Evolutionary conservation across 495 filamentous ascomycete species (phyloP).

Genomic region (Sphaerosporella brunnea): DNA sequence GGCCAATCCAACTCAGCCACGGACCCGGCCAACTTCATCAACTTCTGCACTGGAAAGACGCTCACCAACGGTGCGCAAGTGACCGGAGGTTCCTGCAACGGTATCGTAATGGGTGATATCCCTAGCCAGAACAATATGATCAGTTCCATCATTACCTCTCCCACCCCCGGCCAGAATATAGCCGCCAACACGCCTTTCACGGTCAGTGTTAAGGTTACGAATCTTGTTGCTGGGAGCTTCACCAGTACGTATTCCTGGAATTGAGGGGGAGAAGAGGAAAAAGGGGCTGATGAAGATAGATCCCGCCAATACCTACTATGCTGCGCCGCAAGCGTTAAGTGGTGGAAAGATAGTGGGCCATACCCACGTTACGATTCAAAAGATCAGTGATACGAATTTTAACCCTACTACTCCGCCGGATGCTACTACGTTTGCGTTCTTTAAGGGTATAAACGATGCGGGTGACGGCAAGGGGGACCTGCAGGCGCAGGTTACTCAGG

Average conservation of each 20-base stretch:
- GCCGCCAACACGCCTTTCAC: conserved; percentile 36
- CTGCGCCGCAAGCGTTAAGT: conserved; percentile 43
- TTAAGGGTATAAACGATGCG: conserved; percentile 59
- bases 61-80: conserved; percentile 51
- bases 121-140: conserved; percentile 46
- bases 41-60: conserved; percentile 48
- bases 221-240: conserved; percentile 34
- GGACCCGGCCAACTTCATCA: conserved; percentile 46
- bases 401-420: conserved; percentile 36
- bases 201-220: conserved; percentile 40
- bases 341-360: conserved; percentile 47
- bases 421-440: conserved; percentile 44
- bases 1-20: conserved; percentile 13
- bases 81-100: conserved; percentile 52
- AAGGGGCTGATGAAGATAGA: no score
- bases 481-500: conserved; percentile 37
- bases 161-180: conserved; percentile 33
- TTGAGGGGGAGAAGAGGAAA: neutral
- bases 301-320: conserved; percentile 42
- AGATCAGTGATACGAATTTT: conserved; percentile 30
- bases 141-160: conserved; percentile 43
- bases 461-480: conserved; percentile 47
- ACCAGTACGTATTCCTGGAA: conserved; percentile 8
- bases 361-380: conserved; percentile 54
- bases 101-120: conserved; percentile 52